phyloP scores from a whole-genome alignment of 2,329 filamentous ascomycete genomes.

The Hortaea sp. region DNA sequence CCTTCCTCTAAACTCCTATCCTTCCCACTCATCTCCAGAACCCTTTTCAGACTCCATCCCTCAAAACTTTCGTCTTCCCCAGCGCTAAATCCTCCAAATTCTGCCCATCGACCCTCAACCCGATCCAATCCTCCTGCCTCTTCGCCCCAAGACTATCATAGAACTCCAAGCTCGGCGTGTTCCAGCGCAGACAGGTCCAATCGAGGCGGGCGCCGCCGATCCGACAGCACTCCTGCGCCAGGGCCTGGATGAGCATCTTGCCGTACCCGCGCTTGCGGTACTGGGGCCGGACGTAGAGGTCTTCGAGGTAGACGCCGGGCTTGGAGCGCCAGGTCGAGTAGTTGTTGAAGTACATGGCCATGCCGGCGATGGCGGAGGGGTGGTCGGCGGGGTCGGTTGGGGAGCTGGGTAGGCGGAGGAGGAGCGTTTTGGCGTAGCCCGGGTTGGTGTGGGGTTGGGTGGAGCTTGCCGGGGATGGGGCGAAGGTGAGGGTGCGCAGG shows the following conservation, averaged over 20 bases:
- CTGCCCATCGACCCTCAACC: constrained; percentile 63
- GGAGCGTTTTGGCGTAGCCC: constrained; percentile 65
- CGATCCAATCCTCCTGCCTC: constrained; percentile 61
- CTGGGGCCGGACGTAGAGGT: constrained; percentile 68
- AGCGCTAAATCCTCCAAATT: constrained; percentile 51
- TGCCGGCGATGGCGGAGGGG: constrained; percentile 48
- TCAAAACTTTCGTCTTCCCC: constrained; percentile 4
- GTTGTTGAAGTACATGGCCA: constrained; percentile 91
- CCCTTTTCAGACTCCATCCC: background rate
- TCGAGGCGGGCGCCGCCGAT: constrained; percentile 69
- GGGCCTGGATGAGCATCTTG: constrained; percentile 58
- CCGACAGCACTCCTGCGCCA: constrained; percentile 69
- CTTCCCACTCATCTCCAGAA: background rate
- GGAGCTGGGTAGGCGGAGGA: constrained; percentile 38
- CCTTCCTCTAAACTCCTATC: too few species aligned
- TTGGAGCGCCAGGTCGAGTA: constrained; percentile 88
- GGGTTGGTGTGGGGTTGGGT: constrained; percentile 30
- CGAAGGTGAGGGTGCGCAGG: constrained; percentile 67
- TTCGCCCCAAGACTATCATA: constrained; percentile 57
- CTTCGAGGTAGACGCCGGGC: constrained; percentile 85
- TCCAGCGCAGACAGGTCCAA: constrained; percentile 91
- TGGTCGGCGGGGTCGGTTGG: constrained; percentile 34
- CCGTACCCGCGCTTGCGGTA: constrained; percentile 73
- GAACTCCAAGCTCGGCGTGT: constrained; percentile 79
- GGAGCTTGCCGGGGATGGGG: constrained; percentile 31